These are phyloP conservation scores for Oemleria cerasiformis DNA, from an alignment of 306 rosid species.

Conservation along the genomic window DNA sequence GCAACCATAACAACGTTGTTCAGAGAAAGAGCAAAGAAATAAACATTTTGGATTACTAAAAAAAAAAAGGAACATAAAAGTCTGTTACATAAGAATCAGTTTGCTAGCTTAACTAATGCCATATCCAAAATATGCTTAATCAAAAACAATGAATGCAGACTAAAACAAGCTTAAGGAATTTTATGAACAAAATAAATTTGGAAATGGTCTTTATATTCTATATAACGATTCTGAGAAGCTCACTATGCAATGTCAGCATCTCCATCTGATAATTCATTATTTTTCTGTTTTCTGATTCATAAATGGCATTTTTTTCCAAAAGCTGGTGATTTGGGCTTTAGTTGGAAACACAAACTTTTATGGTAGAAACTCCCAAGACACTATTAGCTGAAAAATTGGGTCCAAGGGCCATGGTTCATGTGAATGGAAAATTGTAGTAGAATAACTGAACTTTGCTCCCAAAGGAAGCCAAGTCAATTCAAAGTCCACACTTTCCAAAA, in stretches of 20 bases:
- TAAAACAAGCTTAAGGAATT: not conserved
- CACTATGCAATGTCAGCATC: not conserved
- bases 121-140: not conserved
- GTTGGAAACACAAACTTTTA: not conserved
- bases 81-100: not conserved
- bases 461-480: too few relatives aligned
- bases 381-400: too few relatives aligned
- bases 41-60: slow-evolving; percentile 1
- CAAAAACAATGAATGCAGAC: not conserved
- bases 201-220: not conserved
- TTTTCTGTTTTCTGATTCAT: too few relatives aligned
- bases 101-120: not conserved
- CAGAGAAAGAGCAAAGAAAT: slow-evolving; percentile 7
- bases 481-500: too few relatives aligned
- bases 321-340: not conserved
- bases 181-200: not conserved
- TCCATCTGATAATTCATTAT: not conserved
- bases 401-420: not conserved
- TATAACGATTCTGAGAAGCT: not conserved
- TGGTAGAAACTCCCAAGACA: not conserved
- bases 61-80: not conserved
- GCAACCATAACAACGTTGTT: slow-evolving; percentile 28
- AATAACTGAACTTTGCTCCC: too few relatives aligned
- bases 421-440: not conserved
- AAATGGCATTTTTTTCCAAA: not conserved